Conservation (phyloP, 2,329 filamentous ascomycete genomes). For the Pseudopyricularia javanii region DNA sequence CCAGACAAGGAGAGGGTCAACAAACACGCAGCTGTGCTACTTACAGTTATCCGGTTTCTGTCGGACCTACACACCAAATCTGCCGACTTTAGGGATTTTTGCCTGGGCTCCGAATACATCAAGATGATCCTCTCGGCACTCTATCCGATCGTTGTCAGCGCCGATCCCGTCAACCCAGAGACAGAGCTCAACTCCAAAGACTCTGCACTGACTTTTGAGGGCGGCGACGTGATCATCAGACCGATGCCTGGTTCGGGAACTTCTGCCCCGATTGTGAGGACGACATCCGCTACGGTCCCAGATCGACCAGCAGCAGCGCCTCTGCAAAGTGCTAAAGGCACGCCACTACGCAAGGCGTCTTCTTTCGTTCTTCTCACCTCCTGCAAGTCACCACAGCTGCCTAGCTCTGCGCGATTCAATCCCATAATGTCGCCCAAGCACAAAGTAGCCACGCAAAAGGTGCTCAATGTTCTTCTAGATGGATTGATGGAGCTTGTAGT, state of each 20-base stretch:
- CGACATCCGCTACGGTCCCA: conserved; percentile 42
- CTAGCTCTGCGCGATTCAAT: conserved; percentile 50
- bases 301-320: conserved; percentile 23
- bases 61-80: conserved; percentile 69
- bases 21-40: conserved; percentile 54
- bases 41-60: conserved; percentile 68
- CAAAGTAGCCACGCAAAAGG: conserved; percentile 32
- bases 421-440: conserved; percentile 48
- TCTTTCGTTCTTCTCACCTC: conserved; percentile 84
- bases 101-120: conserved; percentile 67
- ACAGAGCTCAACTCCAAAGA: conserved; percentile 79
- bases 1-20: conserved; percentile 35
- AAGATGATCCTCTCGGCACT: conserved; percentile 67
- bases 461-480: conserved; percentile 62
- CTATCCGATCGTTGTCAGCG: conserved; percentile 80
- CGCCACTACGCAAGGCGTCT: conserved; percentile 65
- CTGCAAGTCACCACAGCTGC: conserved; percentile 44
- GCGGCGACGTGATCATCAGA: conserved; percentile 71
- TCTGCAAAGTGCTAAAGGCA: conserved; percentile 33
- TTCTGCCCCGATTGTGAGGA: conserved; percentile 60
- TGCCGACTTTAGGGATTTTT: conserved; percentile 69
- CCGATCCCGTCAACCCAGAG: conserved; percentile 70
- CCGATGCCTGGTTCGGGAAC: conserved; percentile 52
- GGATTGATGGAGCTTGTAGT: conserved; percentile 67
- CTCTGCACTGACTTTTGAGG: conserved; percentile 72